These are phyloP conservation scores for Oryza brachyantha DNA, from an alignment of 176 grass and related monocot genomes.

Conservation along the genomic window DNA sequence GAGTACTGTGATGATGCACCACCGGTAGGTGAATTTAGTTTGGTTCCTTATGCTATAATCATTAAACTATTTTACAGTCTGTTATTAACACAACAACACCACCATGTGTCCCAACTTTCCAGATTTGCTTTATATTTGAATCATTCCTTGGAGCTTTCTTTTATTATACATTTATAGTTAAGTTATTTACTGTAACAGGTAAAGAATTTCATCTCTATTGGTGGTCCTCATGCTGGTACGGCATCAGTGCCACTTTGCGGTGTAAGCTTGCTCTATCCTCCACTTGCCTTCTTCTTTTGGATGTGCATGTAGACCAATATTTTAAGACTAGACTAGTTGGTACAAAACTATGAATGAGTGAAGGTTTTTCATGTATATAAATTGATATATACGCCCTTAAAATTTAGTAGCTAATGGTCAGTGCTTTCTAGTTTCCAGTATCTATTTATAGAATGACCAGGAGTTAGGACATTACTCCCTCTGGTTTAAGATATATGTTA, in stretches of 20 bases:
- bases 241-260: conserved; percentile 97
- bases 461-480: conserved; percentile 3
- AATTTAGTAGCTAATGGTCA: background rate
- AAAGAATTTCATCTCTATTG: conserved; percentile 93
- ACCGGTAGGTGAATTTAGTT: conserved; percentile 59
- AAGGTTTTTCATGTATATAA: background rate
- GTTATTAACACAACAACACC: background rate
- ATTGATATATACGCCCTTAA: background rate
- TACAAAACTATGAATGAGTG: background rate
- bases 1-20: conserved; percentile 75
- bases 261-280: conserved; percentile 48
- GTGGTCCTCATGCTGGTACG: conserved; percentile 94
- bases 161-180: background rate
- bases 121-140: background rate
- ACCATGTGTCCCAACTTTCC: background rate
- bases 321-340: background rate
- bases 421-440: background rate
- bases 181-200: conserved; percentile 53
- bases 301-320: background rate
- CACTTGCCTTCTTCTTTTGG: conserved; percentile 1
- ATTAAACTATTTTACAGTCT: background rate
- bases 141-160: conserved; percentile 3
- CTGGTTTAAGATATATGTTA: conserved; percentile 21
- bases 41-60: background rate
- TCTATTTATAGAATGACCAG: background rate